Evolutionary conservation across 2,329 filamentous ascomycete genomes (phyloP).

Genomic region (Penicillium sp.): DNA sequence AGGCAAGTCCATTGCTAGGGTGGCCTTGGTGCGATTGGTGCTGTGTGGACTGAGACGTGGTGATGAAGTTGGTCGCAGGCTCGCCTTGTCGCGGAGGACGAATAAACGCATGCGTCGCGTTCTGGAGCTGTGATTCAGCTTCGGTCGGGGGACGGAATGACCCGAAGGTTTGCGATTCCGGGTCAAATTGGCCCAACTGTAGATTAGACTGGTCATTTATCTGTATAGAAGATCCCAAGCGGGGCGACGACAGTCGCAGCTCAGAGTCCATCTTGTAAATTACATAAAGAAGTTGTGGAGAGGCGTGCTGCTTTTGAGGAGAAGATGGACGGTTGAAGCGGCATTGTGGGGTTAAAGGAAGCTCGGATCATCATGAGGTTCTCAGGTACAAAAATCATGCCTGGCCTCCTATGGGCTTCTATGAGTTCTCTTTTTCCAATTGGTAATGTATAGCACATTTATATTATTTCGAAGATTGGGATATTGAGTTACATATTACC

Average conservation of each 20-base stretch:
- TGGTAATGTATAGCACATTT: neutral
- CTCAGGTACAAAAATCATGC: neutral
- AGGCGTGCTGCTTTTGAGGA: constrained; percentile 27
- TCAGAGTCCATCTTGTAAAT: constrained; percentile 22
- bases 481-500: neutral
- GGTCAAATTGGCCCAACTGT: constrained; percentile 17
- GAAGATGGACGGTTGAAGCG: constrained; percentile 21
- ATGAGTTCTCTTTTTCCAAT: neutral
- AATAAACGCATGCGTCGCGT: constrained; percentile 11
- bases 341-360: constrained; percentile 13
- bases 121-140: constrained; percentile 16
- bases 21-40: neutral
- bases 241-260: constrained; percentile 16
- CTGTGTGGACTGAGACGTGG: constrained; percentile 2
- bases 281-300: constrained; percentile 5
- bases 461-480: neutral
- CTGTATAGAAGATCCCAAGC: constrained; percentile 16
- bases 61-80: constrained; percentile 12
- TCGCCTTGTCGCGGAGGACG: constrained; percentile 14
- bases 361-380: constrained; percentile 6
- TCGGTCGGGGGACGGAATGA: constrained; percentile 22
- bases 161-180: constrained; percentile 23
- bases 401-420: neutral
- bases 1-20: neutral
- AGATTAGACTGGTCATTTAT: constrained; percentile 13